Base-by-base conservation (phyloP, 345 rosid species). In the Garcia nutans region DNA sequence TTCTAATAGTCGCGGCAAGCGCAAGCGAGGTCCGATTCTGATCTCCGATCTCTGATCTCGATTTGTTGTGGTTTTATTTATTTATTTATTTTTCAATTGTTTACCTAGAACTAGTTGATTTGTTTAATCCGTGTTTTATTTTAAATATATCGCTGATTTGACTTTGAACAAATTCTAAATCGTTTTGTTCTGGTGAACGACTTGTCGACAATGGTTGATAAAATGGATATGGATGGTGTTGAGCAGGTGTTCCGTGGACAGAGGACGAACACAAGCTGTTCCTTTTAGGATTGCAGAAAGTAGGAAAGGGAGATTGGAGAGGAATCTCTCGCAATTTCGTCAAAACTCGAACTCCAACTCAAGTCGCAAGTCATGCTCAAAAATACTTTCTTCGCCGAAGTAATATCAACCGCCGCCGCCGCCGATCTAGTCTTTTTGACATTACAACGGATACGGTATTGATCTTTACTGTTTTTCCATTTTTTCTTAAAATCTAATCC, bases 361-460 rank as follows among this genome's bases (percentile, higher is more conserved):
- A 93, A 85, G 99, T 95, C 16, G 99, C 99, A 6, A 95, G 99
- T 72, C 99, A 95, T 47, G 99, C 99, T 76, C 99, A 95, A 87
- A 95, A 95, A 63, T 91, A 93, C 76, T 95, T 91, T 58, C 92
- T 93, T 71, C 91, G 97, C 33, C 88, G 92, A 10, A 85, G 76
- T 75, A 95, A 89, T 80, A 88, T 90, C 77, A 93, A 93, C 62
- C 97, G 97, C 67, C 97, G 99, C 24, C 92, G 99, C 9, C 88
- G 99, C 80, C 88, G 97, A 73, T 91, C 97, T 65, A 94, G 97
- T 79, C 93, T 95, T 57, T 94, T 92, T 65, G 97, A 91, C 82
- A 95, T 93, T 77, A 93, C 99, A 64, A 87, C 91, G 1, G 97
- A 91, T 47, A 80, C 94, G 79, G 99, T 95, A 86, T 50, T 23